phyloP scores from a whole-genome alignment of 805 yeast species.

The Barnettozyma salicaria region DNA sequence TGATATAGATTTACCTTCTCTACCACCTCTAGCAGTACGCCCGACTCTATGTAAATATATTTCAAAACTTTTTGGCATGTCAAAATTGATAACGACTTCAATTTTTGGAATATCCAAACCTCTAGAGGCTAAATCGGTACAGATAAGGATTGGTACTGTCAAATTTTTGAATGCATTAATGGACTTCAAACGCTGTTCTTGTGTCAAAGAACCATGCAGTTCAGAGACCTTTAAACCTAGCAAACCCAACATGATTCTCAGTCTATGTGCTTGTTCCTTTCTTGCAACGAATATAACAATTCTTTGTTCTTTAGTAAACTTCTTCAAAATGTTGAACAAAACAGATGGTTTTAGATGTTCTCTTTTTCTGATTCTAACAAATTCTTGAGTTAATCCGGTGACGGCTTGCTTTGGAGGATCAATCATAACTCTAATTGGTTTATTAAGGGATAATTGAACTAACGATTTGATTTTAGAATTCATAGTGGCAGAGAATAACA shows the following conservation, averaged over 20 bases:
- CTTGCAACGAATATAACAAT: conserved; percentile 88
- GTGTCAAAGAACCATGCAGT: conserved; percentile 76
- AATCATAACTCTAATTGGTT: conserved; percentile 92
- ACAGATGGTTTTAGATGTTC: conserved; percentile 80
- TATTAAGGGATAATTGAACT: conserved; percentile 79
- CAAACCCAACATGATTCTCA: conserved; percentile 70
- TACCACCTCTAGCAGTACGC: conserved; percentile 98
- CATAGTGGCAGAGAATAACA: conserved; percentile 97
- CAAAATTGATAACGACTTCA: conserved; percentile 89
- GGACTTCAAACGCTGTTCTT: conserved; percentile 87
- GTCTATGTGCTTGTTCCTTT: conserved; percentile 83
- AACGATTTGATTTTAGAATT: conserved; percentile 85
- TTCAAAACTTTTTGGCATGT: conserved; percentile 91
- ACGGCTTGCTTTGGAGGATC: conserved; percentile 96
- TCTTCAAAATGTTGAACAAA: conserved; percentile 61
- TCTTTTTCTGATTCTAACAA: conserved; percentile 89
- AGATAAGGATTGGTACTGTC: conserved; percentile 78
- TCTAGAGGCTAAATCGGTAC: conserved; percentile 98
- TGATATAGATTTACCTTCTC: conserved; percentile 89
- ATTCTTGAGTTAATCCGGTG: conserved; percentile 83
- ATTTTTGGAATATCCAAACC: conserved; percentile 99
- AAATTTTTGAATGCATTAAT: conserved; percentile 78
- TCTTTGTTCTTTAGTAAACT: conserved; percentile 58
- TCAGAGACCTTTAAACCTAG: conserved; percentile 74
- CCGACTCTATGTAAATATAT: conserved; percentile 96